Evolutionary conservation across 768 basidiomycete species (phyloP), one percentile per base, ranked within the genome.

Genomic region (Trametes elegans): DNA sequence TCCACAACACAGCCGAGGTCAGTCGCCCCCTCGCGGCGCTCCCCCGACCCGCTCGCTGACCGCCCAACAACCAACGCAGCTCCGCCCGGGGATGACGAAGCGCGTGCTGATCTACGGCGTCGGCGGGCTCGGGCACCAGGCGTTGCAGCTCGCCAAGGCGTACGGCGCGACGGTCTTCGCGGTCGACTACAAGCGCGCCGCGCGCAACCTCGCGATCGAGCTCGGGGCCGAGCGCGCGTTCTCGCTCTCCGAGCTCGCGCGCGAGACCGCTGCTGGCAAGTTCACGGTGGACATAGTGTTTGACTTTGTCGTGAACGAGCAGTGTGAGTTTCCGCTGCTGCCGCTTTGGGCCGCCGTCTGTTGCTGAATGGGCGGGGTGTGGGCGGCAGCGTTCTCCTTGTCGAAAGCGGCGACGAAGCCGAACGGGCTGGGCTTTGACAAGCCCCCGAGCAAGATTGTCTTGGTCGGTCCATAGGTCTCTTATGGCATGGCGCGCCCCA

Each of bases 81-180:
- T 56, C 34, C 55, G 48, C 7, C 55, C 41, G 2, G 47, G 55
- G 6, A 56, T 27, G 18, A 44, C 24, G 7, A 48, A 56, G 24
- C 39, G 48, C 28, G 55, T 56, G 31, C 55, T 47, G 39, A n/a
- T 57, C 29, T 42, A 43, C 53, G 36, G 62, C 68, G 0, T 56
- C 7, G 55, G 55, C 14, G 55, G 57, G 62, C 42, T 56, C 19
- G 55, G 55, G 0, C 55, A 56, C 21, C 55, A 50, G 23, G 55
- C 55, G 0, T 35, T 67, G 39, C 66, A 67, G 51, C 52, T 63
- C 21, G 64, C 64, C 3, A 64, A 63, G 39, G 57, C 61, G 45
- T 62, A 58, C 41, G 66, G 66, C 5, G 66, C 66, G 13, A 66
- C 60, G 44, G 66, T 68, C 2, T 68, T 63, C 36, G 64, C 59